Conservation (phyloP, 1,284 basidiomycete genomes). For the Leucoagaricus sp. region DNA sequence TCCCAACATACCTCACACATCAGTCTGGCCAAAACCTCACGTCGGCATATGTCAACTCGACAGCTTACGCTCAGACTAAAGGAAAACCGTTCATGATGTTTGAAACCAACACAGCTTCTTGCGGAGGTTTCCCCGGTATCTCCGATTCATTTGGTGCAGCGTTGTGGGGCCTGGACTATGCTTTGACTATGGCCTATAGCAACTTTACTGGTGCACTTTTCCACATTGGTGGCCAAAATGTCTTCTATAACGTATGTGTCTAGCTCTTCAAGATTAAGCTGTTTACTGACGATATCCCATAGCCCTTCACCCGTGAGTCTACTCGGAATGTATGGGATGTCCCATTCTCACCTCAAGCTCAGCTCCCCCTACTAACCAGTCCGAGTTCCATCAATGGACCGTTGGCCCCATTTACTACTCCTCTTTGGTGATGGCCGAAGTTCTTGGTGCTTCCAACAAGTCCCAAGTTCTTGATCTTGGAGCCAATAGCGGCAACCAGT, state of each 20-base stretch:
- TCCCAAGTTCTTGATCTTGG: slow-evolving; percentile 64
- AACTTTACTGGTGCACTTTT: slow-evolving; percentile 60
- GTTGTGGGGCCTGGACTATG: slow-evolving; percentile 69
- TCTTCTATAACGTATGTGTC: slow-evolving; percentile 61
- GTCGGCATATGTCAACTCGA: slow-evolving; percentile 46
- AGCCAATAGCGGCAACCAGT: slow-evolving; percentile 46
- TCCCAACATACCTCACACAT: slow-evolving; percentile 60
- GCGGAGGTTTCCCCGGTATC: slow-evolving; percentile 75
- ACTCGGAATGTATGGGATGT: neutral
- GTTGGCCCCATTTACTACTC: slow-evolving; percentile 70
- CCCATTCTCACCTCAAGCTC: neutral
- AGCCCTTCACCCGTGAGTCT: slow-evolving; percentile 53
- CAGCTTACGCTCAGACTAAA: slow-evolving; percentile 39
- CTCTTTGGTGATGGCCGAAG: slow-evolving; percentile 65
- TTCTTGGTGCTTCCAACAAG: slow-evolving; percentile 59
- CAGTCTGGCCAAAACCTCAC: slow-evolving; percentile 42
- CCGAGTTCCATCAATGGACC: slow-evolving; percentile 59
- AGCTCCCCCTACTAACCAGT: slow-evolving; percentile 64
- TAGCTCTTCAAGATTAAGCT: neutral
- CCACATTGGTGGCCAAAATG: slow-evolving; percentile 65
- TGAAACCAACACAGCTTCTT: slow-evolving; percentile 79
- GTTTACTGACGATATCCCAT: slow-evolving; percentile 1
- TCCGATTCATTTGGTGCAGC: slow-evolving; percentile 70
- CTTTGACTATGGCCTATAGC: slow-evolving; percentile 54
- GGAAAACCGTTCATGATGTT: slow-evolving; percentile 67